Evolutionary conservation across 139 green algal species (phyloP), one percentile per base, ranked within the genome.

Genomic region (Chlamydomonas sp.): DNA sequence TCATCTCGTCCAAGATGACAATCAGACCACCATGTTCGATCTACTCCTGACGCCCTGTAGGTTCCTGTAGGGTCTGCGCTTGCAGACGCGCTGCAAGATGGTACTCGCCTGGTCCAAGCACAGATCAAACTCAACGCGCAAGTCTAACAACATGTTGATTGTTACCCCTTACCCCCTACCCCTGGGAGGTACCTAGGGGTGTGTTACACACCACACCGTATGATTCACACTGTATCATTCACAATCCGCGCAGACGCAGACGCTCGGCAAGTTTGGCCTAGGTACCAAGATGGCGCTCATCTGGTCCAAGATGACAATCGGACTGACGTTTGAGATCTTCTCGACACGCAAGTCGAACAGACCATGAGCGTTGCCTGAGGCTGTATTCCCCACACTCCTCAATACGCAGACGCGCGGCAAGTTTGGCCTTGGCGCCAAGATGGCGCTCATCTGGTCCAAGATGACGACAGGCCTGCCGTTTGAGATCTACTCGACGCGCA

Each of bases 341-440:
- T n/a, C n/a, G n/a, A n/a, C n/a, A n/a, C n/a, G n/a, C n/a, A n/a
- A n/a, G n/a, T n/a, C n/a, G n/a, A n/a, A n/a, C n/a, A n/a, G n/a
- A n/a, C n/a, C n/a, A n/a, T n/a, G n/a, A n/a, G n/a, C n/a, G n/a
- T n/a, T n/a, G n/a, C n/a, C n/a, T n/a, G n/a, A n/a, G n/a, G n/a
- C n/a, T n/a, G n/a, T n/a, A n/a, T n/a, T n/a, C n/a, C n/a, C n/a
- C n/a, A n/a, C n/a, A n/a, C n/a, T n/a, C n/a, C n/a, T n/a, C n/a
- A n/a, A n/a, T n/a, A n/a, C n/a, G 2, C 91, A 97, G 84, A 97
- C 91, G 29, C 83, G 92, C 30, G 92, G 92, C 58, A 97, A 97
- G 79, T 98, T 97, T 85, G 93, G 93, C 1, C 84, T 98, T 37
- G 93, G 93, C 22, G 91, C 93, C 48, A 98, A 98, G 82, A 98